Percentiles rank a stretch among this genome's conserved stretches.
phyloP scores from a whole-genome alignment of 768 basidiomycete species.

The Collybia nuda region DNA sequence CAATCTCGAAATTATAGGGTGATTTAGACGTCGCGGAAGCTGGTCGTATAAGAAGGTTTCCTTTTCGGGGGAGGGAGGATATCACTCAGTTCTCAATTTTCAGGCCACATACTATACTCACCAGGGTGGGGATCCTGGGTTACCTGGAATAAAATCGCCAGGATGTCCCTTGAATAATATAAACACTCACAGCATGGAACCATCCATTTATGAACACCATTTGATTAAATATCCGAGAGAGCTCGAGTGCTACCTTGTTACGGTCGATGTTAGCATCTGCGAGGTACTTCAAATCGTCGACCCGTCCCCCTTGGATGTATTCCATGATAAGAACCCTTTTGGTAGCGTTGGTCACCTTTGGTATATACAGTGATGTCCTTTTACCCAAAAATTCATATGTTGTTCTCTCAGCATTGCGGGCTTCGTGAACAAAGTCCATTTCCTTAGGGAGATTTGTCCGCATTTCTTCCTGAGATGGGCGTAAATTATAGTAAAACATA shows the following conservation, averaged over 20 bases:
- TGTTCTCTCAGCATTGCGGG: conserved; percentile 76
- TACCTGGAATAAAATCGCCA: conserved; percentile 5
- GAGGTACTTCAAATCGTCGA: conserved; percentile 86
- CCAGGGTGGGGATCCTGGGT: conserved; percentile 84
- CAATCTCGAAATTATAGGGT: conserved; percentile 95
- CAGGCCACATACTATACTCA: conserved; percentile 19
- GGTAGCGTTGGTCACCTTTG: conserved; percentile 73
- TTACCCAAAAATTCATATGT: conserved; percentile 67
- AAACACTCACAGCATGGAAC: conserved; percentile 70
- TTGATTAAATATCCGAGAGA: conserved; percentile 85
- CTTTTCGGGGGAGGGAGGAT: conserved; percentile 28
- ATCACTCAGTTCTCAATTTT: background rate
- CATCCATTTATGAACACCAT: conserved; percentile 97
- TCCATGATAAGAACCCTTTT: conserved; percentile 94
- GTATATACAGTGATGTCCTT: conserved; percentile 85
- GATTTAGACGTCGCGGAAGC: conserved; percentile 61
- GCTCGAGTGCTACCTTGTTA: conserved; percentile 89
- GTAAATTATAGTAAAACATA: conserved; percentile 15
- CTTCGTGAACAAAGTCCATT: conserved; percentile 94
- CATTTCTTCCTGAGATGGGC: conserved; percentile 82
- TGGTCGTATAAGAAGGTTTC: conserved; percentile 89
- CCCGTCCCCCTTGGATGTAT: conserved; percentile 84
- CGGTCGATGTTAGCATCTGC: conserved; percentile 83
- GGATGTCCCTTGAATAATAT: background rate
- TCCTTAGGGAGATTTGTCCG: conserved; percentile 86